Conservation (phyloP, 2,329 filamentous ascomycete species). For the Fusarium virguliforme region DNA sequence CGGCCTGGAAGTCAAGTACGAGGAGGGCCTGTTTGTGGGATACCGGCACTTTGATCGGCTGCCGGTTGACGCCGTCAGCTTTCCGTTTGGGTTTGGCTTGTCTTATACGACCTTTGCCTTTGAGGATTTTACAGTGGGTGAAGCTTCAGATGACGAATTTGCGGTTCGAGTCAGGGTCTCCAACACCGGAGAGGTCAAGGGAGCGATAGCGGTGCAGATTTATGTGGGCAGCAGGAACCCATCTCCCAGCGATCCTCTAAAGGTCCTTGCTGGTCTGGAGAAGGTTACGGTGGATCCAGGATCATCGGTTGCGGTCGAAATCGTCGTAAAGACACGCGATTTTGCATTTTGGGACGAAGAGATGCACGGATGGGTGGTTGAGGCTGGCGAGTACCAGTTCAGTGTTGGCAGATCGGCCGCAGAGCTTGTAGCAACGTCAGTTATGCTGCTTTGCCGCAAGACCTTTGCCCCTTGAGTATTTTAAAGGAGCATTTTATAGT, state of each 20-base stretch:
- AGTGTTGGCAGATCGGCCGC: neutral
- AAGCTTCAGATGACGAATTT: neutral
- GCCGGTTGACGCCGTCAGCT: constrained; percentile 70
- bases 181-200: neutral
- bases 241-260: neutral
- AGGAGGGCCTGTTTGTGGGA: constrained; percentile 79
- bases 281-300: neutral
- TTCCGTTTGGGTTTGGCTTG: constrained; percentile 75
- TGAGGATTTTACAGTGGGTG: constrained; percentile 51
- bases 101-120: constrained; percentile 66
- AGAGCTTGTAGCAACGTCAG: neutral
- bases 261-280: neutral
- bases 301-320: neutral
- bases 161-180: neutral
- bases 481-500: neutral
- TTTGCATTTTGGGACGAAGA: neutral
- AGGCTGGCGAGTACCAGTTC: neutral
- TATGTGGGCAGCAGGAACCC: neutral
- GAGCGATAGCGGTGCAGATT: neutral
- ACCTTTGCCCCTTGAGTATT: neutral
- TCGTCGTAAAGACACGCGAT: neutral
- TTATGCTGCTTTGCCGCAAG: neutral
- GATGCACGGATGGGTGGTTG: neutral
- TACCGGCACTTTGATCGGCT: constrained; percentile 78
- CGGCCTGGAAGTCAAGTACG: constrained; percentile 74